Base-by-base conservation (phyloP, 805 yeast species). In the Kodamaea jinghongensis region DNA sequence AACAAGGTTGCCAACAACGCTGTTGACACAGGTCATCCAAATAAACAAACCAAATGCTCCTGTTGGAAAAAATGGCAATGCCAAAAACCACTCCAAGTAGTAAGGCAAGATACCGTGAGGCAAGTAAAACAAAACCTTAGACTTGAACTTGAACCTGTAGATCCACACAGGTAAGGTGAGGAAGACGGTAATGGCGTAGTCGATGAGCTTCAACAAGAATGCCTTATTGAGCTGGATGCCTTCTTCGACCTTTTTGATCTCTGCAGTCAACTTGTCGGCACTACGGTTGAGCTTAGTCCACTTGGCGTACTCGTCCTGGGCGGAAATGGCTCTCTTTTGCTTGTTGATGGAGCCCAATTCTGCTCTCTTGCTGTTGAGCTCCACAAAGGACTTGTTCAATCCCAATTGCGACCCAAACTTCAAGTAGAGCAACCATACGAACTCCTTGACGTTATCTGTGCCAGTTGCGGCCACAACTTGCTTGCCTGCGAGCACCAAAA, bases 241-340 rank as follows among this genome's bases (percentile, higher is more conserved):
- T 30, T 61, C 56, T 37, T 70, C 73, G 33, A 76, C 48, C 6
- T 50, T 42, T 12, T 70, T 73, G 31, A 83, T 64, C 44, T 84
- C 79, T 11, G 61, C 67, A 31, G 71, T 69, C 36, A 86, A 54
- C 43, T 75, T 72, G 48, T 83, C 89, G 42, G 73, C 65, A 50
- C 73, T 75, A 35, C 99, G 75, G 54, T 88, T 90, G 46, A 90
- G 70, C 58, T 88, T 88, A 1, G 97, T 95, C 98, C 98, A 93
- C 54, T 78, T 82, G 20, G 97, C 96, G 60, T 91, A 93, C 53
- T 93, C 81, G 58, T 93, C 97, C 60, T 91, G 96, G 1, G 97
- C 91, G 40, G 87, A 78, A 7, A 89, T 76, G 2, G 70, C 46
- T 22, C 77, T 67, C 45, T 88, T 75, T 50, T 81, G 78, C 10